Evolutionary conservation across 2,329 filamentous ascomycete species (phyloP), one percentile per base, ranked within the genome.

Genomic region (Beauveria caledonica): DNA sequence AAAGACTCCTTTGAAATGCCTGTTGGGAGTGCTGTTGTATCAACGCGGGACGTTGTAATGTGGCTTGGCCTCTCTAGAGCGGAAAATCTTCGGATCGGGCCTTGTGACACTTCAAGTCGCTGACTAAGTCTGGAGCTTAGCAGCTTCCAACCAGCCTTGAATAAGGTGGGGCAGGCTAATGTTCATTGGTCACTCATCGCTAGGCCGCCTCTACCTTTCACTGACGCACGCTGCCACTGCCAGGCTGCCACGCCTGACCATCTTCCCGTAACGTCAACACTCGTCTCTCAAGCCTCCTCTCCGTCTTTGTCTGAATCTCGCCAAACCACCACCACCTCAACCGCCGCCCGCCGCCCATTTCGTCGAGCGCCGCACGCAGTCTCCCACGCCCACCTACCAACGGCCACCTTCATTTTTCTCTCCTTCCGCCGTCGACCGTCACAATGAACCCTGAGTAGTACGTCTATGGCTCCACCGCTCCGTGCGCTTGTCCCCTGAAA

Each of bases 371-470:
- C 55, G 45, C 45, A 49, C 55, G 44, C 55, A 48, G 48, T 17
- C 3, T 25, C 39, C 50, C 17, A 13, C 19, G 9, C 9, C 42
- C 29, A 49, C 21, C 40, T 48, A 53, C 49, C 23, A 52, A 52
- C 46, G n/a, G 33, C 23, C 23, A 3, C 25, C 19, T 57, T 48
- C 51, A 58, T 50, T 57, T 54, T 61, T 58, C 23, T 46, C 55
- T 50, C 50, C 36, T 45, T 19, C 39, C 48, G 56, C 51, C 36
- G 36, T 42, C 61, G 29, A 29, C 71, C 73, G 72, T 76, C 82
- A 90, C 70, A 74, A 94, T 94, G 90, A 94, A 94, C 83, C 90
- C 90, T 74, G 90, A 94, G 90, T 94, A 84, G 90, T 94, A 86
- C 74, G 89, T 86, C 70, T 65, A 63, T n/a, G 65, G 66, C 63